Evolutionary conservation across 768 basidiomycete species (phyloP).

Genomic region (Dendrothele bispora): DNA sequence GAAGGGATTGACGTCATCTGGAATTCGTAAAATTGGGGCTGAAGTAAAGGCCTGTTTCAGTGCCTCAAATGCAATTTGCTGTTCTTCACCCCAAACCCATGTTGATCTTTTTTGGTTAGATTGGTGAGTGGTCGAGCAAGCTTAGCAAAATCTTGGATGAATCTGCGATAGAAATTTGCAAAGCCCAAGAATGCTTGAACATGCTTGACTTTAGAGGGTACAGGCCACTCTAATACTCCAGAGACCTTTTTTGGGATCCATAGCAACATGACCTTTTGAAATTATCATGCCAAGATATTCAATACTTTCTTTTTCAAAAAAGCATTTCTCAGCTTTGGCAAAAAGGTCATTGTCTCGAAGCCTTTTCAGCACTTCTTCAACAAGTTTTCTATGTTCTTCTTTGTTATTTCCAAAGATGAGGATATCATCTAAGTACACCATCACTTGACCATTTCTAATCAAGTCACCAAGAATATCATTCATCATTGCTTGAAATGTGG

Average conservation of each 20-base stretch:
- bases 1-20: no score
- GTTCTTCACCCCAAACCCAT: conserved; percentile 15
- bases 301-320: conserved; percentile 8
- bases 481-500: no score
- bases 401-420: no score
- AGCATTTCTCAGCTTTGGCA: conserved; percentile 26
- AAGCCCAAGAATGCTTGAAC: conserved; percentile 44
- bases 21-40: no score
- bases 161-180: conserved; percentile 42
- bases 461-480: no score
- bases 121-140: conserved; percentile 27
- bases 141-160: conserved; percentile 35
- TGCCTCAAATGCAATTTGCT: conserved; percentile 24
- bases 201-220: conserved; percentile 29
- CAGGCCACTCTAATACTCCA: conserved; percentile 35
- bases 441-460: no score
- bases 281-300: conserved; percentile 19
- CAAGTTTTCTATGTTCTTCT: no score
- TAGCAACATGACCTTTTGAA: conserved; percentile 13
- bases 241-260: conserved; percentile 42
- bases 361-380: no score
- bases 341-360: conserved; percentile 20
- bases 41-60: conserved; percentile 26
- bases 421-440: no score
- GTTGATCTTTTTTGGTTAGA: no score